phyloP scores from a whole-genome alignment of 2,329 filamentous ascomycete genomes.

The Xylariales sp. region DNA sequence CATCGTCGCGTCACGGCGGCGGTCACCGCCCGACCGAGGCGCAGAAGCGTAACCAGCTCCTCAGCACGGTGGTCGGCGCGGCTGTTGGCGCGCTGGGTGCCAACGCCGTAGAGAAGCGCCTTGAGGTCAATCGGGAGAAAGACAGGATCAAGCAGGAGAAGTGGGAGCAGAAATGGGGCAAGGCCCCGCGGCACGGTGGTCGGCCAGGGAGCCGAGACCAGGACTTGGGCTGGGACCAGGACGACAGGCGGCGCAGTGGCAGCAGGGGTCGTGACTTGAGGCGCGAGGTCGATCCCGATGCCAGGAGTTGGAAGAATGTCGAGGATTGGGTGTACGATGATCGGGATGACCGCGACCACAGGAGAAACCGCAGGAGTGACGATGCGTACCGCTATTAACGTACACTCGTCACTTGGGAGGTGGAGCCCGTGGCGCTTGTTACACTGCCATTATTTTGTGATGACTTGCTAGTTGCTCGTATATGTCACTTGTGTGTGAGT shows the following conservation, averaged over 20 bases:
- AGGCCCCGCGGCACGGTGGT: constrained; percentile 4
- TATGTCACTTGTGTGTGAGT: too few relatives aligned
- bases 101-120: constrained; percentile 29
- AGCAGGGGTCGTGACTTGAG: not conserved
- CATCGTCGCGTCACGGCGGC: constrained; percentile 23
- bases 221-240: constrained; percentile 7
- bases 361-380: constrained; percentile 2
- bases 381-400: constrained; percentile 5
- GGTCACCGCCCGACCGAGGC: constrained; percentile 20
- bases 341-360: constrained; percentile 4
- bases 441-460: too few relatives aligned
- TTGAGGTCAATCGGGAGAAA: constrained; percentile 22
- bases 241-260: constrained; percentile 6
- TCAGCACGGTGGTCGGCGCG: constrained; percentile 49
- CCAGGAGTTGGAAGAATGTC: constrained; percentile 25
- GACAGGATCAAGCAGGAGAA: constrained; percentile 17
- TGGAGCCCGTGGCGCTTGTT: too few relatives aligned
- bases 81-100: constrained; percentile 52
- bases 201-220: constrained; percentile 1
- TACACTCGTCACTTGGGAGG: too few relatives aligned
- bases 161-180: constrained; percentile 20
- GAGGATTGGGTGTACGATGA: constrained; percentile 27
- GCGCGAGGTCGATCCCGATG: constrained; percentile 22
- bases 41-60: constrained; percentile 28
- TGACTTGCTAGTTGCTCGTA: too few relatives aligned